Conservation (phyloP, 306 rosid genomes). For the Cicer cuneatum region DNA sequence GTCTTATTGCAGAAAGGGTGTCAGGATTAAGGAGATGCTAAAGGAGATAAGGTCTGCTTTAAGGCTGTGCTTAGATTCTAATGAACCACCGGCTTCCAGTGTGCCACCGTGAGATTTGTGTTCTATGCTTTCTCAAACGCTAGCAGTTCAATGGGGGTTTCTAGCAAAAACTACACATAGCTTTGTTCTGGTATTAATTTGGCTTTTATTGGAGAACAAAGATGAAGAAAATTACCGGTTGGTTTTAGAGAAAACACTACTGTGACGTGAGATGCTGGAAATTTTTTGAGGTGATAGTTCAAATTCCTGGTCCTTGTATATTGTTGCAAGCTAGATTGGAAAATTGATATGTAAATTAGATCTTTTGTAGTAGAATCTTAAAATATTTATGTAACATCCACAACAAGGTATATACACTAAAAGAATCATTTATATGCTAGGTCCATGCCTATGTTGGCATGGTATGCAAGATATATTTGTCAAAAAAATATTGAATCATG, state of each 20-base stretch:
- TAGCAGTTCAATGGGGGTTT: constrained; percentile 9
- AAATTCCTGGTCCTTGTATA: not conserved
- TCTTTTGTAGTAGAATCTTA: not conserved
- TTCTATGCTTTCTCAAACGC: constrained; percentile 34
- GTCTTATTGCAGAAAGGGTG: constrained; percentile 74
- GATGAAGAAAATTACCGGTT: constrained; percentile 10
- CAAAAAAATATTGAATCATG: not conserved
- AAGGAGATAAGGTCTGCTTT: constrained; percentile 80
- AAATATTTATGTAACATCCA: not conserved
- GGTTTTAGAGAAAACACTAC: not conserved
- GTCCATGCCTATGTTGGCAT: too few relatives aligned
- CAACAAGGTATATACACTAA: too few relatives aligned
- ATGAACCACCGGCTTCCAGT: constrained; percentile 40
- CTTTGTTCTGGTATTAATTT: constrained; percentile 23
- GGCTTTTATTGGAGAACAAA: constrained; percentile 31
- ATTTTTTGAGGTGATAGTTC: not conserved
- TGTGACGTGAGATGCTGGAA: not conserved
- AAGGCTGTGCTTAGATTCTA: constrained; percentile 64
- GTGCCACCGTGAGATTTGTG: constrained; percentile 35
- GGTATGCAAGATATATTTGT: too few relatives aligned
- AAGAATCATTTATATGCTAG: too few relatives aligned
- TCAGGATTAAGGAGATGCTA: constrained; percentile 66
- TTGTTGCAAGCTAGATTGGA: constrained; percentile 24
- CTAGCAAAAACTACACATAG: not conserved
- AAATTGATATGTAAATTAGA: constrained; percentile 22